A percentile compares a stretch with the other conserved stretches of the same genome.
Evolutionary conservation across 345 rosid species (phyloP).

Genomic region (Eucalyptus coolabah): DNA sequence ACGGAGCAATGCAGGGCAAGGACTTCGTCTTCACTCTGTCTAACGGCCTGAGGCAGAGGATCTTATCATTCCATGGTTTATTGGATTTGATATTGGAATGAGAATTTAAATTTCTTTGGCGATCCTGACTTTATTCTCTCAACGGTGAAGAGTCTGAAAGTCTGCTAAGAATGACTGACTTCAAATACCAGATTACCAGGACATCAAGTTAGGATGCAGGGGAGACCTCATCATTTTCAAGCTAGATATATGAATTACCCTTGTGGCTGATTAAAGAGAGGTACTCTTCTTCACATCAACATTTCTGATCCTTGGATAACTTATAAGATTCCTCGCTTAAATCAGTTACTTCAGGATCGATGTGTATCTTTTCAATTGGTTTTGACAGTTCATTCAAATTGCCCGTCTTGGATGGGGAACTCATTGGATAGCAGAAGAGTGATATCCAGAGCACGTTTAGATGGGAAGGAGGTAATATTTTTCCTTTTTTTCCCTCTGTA

Average conservation of each 20-base stretch:
- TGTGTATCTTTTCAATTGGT: not conserved
- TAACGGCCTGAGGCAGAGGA: not conserved
- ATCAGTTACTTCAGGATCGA: not conserved
- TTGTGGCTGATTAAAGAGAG: conserved; percentile 20
- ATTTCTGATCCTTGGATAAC: conserved; percentile 17
- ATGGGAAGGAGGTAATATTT: not conserved
- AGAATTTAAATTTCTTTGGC: not conserved
- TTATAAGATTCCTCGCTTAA: conserved; percentile 12
- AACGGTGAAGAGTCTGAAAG: too few relatives aligned
- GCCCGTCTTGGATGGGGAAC: not conserved
- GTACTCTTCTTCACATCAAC: conserved; percentile 9
- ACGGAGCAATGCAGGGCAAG: not conserved
- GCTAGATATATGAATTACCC: conserved; percentile 21
- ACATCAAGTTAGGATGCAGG: not conserved
- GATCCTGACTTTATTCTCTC: too few relatives aligned
- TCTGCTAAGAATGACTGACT: not conserved
- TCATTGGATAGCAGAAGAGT: not conserved
- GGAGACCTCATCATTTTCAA: conserved; percentile 33
- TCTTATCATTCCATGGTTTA: not conserved
- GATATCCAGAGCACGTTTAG: not conserved
- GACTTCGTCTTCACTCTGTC: not conserved
- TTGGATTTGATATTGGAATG: not conserved
- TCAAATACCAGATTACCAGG: not conserved
- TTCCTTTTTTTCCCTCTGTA: not conserved
- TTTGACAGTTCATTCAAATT: not conserved